phyloP scores from a whole-genome alignment of 306 rosid genomes.

The Cajanus cajan region DNA sequence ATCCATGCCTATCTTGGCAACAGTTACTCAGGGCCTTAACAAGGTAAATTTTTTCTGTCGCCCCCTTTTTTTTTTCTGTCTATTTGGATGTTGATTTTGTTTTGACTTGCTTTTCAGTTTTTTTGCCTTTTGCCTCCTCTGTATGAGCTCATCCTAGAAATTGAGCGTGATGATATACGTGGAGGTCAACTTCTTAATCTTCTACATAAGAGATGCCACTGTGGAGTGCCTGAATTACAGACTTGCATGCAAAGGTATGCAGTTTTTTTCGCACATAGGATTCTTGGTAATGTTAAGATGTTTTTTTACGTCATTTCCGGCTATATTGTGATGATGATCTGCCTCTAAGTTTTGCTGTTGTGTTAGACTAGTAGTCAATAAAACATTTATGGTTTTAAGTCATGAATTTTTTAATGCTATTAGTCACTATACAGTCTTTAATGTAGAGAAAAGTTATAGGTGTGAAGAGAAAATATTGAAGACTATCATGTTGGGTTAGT shows the following conservation, averaged over 20 bases:
- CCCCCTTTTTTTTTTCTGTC: neutral
- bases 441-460: neutral
- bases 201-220: conserved; percentile 80
- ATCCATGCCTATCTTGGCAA: conserved; percentile 81
- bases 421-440: neutral
- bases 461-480: neutral
- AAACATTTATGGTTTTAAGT: neutral
- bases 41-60: conserved; percentile 53
- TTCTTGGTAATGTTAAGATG: neutral
- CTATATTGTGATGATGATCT: neutral
- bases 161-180: conserved; percentile 78
- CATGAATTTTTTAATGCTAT: neutral
- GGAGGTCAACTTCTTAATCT: conserved; percentile 95
- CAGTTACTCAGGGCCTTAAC: conserved; percentile 84
- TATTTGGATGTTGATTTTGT: neutral
- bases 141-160: conserved; percentile 74
- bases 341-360: neutral
- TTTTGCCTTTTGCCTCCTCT: conserved; percentile 86
- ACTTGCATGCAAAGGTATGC: conserved; percentile 87
- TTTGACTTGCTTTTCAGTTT: conserved; percentile 51
- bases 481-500: conserved; percentile 5
- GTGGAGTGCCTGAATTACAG: conserved; percentile 98
- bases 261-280: neutral
- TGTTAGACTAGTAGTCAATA: neutral
- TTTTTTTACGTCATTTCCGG: conserved; percentile 14